These are phyloP conservation scores for Chlamydomonas sp. DNA, from an alignment of 139 green algal species.

Conservation along the genomic window DNA sequence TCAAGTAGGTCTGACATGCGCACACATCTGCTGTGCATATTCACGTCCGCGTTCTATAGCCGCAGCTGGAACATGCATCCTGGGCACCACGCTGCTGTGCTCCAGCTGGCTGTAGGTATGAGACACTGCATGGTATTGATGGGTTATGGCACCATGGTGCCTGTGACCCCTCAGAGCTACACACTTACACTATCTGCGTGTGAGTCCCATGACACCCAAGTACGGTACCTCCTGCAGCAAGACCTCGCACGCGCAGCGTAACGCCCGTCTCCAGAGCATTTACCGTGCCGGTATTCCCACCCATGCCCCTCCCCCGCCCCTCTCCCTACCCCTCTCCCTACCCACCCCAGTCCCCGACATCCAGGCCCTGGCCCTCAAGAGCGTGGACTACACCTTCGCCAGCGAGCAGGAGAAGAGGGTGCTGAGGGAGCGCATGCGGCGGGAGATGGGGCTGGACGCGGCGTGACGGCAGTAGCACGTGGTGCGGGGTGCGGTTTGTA, in stretches of 20 bases:
- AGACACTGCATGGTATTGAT: not conserved
- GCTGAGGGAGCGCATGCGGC: not conserved
- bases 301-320: not conserved
- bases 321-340: not conserved
- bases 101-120: not conserved
- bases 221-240: not conserved
- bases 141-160: not conserved
- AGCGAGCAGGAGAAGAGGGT: slow-evolving; percentile 17
- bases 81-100: not conserved
- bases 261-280: not conserved
- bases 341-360: not conserved
- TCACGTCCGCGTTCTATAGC: too few relatives aligned
- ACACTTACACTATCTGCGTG: not conserved
- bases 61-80: not conserved
- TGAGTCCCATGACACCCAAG: not conserved
- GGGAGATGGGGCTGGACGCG: not conserved
- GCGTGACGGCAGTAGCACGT: not conserved
- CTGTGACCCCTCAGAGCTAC: not conserved
- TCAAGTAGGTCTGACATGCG: not conserved
- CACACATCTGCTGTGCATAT: not conserved
- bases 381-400: slow-evolving; percentile 25
- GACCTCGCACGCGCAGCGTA: not conserved
- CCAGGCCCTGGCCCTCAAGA: slow-evolving; percentile 1
- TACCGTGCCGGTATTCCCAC: not conserved
- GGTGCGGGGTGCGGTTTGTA: too few relatives aligned